Conservation (phyloP, 768 basidiomycete species). For the Boletus pseudo-olivaceus region DNA sequence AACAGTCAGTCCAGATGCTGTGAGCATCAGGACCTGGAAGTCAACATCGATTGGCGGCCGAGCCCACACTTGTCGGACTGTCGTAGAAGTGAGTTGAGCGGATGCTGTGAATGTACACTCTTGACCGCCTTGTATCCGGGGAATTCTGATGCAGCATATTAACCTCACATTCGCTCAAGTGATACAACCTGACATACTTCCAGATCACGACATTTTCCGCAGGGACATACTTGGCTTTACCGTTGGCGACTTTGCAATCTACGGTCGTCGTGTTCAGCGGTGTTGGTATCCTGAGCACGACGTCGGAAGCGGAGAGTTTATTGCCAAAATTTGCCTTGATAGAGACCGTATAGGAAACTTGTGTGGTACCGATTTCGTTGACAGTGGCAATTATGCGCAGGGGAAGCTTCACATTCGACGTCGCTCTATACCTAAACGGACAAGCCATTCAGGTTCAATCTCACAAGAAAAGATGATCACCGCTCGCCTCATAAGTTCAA, state of each 20-base stretch:
- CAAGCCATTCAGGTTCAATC: neutral
- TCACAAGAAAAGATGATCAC: neutral
- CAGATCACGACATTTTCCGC: slow-evolving; percentile 95
- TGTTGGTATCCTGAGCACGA: slow-evolving; percentile 92
- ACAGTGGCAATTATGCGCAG: slow-evolving; percentile 87
- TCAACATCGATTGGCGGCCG: slow-evolving; percentile 97
- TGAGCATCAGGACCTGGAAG: slow-evolving; percentile 99
- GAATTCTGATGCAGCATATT: slow-evolving; percentile 55
- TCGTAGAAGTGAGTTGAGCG: slow-evolving; percentile 83
- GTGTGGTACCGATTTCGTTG: slow-evolving; percentile 86
- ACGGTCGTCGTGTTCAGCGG: slow-evolving; percentile 92
- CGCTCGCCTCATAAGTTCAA: slow-evolving; percentile 91
- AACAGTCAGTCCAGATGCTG: slow-evolving; percentile 91
- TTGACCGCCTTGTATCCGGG: slow-evolving; percentile 87
- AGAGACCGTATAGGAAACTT: slow-evolving; percentile 87
- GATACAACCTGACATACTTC: slow-evolving; percentile 66
- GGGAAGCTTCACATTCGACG: slow-evolving; percentile 94
- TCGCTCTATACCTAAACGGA: slow-evolving; percentile 79
- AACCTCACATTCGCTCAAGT: slow-evolving; percentile 1
- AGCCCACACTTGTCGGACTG: slow-evolving; percentile 94
- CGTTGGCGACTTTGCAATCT: slow-evolving; percentile 85
- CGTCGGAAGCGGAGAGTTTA: slow-evolving; percentile 90
- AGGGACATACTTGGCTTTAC: slow-evolving; percentile 97
- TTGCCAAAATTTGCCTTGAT: slow-evolving; percentile 86
- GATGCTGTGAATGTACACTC: slow-evolving; percentile 84